Base-by-base conservation (phyloP, 2,329 filamentous ascomycete species). In the Fusarium xyrophilum region DNA sequence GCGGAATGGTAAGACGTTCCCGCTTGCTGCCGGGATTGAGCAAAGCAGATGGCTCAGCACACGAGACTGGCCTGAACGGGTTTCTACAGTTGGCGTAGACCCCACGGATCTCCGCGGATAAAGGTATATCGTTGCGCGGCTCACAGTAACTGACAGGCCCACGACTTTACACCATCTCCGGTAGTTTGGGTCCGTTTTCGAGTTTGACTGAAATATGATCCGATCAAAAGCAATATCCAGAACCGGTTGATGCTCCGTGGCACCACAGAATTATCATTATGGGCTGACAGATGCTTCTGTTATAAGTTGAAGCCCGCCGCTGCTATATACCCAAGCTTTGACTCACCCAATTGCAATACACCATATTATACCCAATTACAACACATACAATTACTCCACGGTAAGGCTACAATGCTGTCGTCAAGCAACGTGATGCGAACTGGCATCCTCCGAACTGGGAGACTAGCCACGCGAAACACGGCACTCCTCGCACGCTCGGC, bases 371-470 rank as follows among this genome's bases (percentile, higher is more conserved):
- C 33, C 21, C 28, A 44, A 32, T 13, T 23, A n/a, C 35, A 32
- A 12, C 5, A 33, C 12, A 19, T 14, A 13, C n/a, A 52, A 30
- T 25, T 40, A 14, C 30, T 40, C 25, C n/a, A 25, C 21, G 15
- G 9, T 19, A 39, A 32, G n/a, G 14, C 23, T 12, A 36, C 5
- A 43, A 72, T 73, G 59, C 36, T 61, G n/a, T 51, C 68, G 13
- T 61, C 61, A 39, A 65, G 60, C 54, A 72, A 58, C 40, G 32
- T 69, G n/a, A 46, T 73, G 55, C 67, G 62, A 50, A 70, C 47
- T 23, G 33, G 58, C 19, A 60, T 63, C 33, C 60, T 73, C 43
- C 67, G 58, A 19, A 43, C 64, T 12, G 55, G 58, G 4, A 59
- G 64, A 14, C 36, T 63, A 4, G 61, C 56, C 38, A 54, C 60